Percentiles rank a stretch among this genome's conserved stretches.
These are phyloP conservation scores for Colletotrichum liriopes DNA, from an alignment of 2,329 filamentous ascomycete genomes.

Conservation along the genomic window DNA sequence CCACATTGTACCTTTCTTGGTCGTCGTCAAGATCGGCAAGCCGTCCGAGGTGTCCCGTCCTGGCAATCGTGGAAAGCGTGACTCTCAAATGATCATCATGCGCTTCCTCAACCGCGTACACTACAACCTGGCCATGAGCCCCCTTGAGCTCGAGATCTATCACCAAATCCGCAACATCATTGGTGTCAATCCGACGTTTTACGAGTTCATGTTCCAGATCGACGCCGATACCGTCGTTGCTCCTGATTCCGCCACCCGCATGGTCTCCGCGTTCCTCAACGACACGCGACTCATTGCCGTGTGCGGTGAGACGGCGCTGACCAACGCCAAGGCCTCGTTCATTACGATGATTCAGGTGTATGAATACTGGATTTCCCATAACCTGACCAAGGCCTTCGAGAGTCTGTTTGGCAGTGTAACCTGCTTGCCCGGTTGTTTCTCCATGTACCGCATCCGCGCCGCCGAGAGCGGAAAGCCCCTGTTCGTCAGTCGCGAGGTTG, in stretches of 20 bases:
- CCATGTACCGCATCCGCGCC: constrained; percentile 97
- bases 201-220: constrained; percentile 96
- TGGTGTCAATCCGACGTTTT: constrained; percentile 97
- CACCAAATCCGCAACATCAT: constrained; percentile 99
- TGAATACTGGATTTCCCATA: constrained; percentile 99
- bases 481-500: constrained; percentile 93
- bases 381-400: constrained; percentile 96
- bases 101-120: constrained; percentile 99
- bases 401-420: constrained; percentile 97
- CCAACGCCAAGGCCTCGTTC: constrained; percentile 93
- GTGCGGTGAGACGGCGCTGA: constrained; percentile 94
- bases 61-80: constrained; percentile 98
- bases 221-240: constrained; percentile 97
- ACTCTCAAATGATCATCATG: constrained; percentile 99
- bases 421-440: constrained; percentile 98
- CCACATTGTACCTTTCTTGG: constrained; percentile 97
- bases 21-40: constrained; percentile 97
- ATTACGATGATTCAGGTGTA: constrained; percentile 99
- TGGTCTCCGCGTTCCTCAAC: constrained; percentile 91
- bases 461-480: constrained; percentile 95
- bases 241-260: constrained; percentile 89
- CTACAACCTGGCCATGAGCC: constrained; percentile 97
- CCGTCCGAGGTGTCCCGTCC: constrained; percentile 95
- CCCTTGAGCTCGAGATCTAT: constrained; percentile 97
- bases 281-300: constrained; percentile 95